Evolutionary conservation across 2,329 filamentous ascomycete species (phyloP), one percentile per base, ranked within the genome.

Genomic region (Plenodomus biglobosus): DNA sequence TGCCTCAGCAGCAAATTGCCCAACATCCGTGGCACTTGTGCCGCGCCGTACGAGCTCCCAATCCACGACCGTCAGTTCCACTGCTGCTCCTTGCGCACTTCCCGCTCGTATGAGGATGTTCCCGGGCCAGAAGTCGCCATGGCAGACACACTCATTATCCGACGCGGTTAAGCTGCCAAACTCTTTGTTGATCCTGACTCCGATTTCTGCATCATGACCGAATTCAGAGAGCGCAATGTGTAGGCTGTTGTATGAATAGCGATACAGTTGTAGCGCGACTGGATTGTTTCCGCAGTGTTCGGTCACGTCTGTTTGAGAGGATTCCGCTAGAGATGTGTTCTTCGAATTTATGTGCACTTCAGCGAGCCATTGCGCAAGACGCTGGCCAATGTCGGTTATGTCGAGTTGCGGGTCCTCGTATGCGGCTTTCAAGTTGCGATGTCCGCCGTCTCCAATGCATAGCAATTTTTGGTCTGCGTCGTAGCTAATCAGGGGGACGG

Each of bases 111-210:
- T 32, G 7, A 73, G 52, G 1, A 73, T 56, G 22, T 74, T 73
- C 0, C 69, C 70, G 1, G 71, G 66, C 71, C 71, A 73, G 45
- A 73, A 73, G 40, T 73, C 70, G 18, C 71, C 72, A 39, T 73
- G 69, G 30, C 70, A 73, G 0, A 73, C 38, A 32, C 63, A 68
- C 35, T 65, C 69, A 32, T 68, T 52, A 11, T 73, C 70, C 2
- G 38, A 55, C 6, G 39, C 43, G 2, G 73, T 53, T 5, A 55
- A 36, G 7, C 51, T 49, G 1, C 69, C 70, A 17, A 62, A 73
- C 7, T 51, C 39, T 11, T 61, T 61, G 38, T 71, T 58, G 42
- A 71, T 53, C 1, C 40, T 44, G 8, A 60, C 42, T 2, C 55
- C 69, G 13, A 73, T 40, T 1, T 54, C 46, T 1, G 46, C n/a